These are phyloP conservation scores for Theobroma cacao DNA, from an alignment of 345 rosid genomes.

Conservation along the genomic window DNA sequence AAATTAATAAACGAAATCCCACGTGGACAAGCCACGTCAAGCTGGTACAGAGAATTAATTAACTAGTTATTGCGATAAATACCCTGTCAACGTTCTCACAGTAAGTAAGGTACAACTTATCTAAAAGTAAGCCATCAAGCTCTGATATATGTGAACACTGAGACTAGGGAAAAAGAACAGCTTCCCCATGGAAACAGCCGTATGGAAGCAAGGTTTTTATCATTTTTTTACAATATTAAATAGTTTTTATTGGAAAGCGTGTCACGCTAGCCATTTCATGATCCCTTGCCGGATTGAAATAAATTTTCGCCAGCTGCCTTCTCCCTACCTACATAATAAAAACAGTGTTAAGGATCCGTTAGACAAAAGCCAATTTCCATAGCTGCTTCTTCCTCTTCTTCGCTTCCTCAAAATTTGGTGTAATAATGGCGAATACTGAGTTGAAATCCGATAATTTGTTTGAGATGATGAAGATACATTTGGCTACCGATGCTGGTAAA, in stretches of 20 bases:
- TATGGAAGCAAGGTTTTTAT: not conserved
- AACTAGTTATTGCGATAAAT: too few relatives aligned
- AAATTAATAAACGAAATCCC: too few relatives aligned
- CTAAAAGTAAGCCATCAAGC: not conserved
- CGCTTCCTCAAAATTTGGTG: not conserved
- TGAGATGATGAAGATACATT: conserved; percentile 70
- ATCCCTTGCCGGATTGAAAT: not conserved
- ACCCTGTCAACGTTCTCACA: not conserved
- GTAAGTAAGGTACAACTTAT: not conserved
- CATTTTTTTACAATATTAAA: not conserved
- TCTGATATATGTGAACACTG: not conserved
- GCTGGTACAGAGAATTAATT: too few relatives aligned
- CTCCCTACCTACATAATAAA: not conserved
- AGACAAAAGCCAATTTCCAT: not conserved
- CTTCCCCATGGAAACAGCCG: not conserved
- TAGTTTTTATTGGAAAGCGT: not conserved
- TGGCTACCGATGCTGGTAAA: conserved; percentile 70
- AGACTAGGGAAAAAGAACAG: not conserved
- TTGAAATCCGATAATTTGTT: conserved; percentile 71
- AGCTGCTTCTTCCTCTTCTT: not conserved
- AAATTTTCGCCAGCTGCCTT: not conserved
- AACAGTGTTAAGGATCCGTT: not conserved
- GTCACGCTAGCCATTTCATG: not conserved
- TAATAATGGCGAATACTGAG: conserved; percentile 43
- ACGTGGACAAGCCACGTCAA: too few relatives aligned